Evolutionary conservation across 148 eudicot species (phyloP).

Genomic region (Dysphania ambrosioides): DNA sequence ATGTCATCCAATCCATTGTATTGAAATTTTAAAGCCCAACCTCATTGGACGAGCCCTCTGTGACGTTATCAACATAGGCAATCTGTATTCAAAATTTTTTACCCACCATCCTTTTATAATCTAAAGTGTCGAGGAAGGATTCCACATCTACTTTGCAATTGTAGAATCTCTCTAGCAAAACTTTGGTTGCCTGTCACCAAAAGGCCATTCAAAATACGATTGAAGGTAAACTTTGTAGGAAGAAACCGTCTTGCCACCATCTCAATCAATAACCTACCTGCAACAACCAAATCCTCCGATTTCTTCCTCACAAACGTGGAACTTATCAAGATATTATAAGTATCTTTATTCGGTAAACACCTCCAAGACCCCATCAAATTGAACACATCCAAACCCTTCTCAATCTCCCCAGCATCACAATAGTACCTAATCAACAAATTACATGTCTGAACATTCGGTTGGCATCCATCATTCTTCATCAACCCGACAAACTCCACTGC

Average conservation of each 20-base stretch:
- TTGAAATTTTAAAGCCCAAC: too few species aligned
- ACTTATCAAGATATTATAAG: conserved; percentile 72
- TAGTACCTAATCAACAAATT: conserved; percentile 72
- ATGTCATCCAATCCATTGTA: not conserved
- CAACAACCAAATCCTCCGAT: conserved; percentile 72
- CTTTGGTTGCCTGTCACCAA: conserved; percentile 84
- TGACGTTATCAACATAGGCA: not conserved
- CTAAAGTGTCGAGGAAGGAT: conserved; percentile 67
- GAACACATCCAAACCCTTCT: conserved; percentile 73
- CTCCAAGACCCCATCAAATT: conserved; percentile 54
- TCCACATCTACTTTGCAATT: conserved; percentile 65
- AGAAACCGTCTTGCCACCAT: conserved; percentile 80
- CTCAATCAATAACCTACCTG: conserved; percentile 78
- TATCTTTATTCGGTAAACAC: conserved; percentile 90
- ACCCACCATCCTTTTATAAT: conserved; percentile 35
- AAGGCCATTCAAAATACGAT: conserved; percentile 76
- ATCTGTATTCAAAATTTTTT: not conserved
- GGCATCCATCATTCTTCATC: conserved; percentile 74
- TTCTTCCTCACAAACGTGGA: conserved; percentile 78
- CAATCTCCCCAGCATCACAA: conserved; percentile 81
- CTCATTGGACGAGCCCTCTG: not conserved
- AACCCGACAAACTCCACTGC: conserved; percentile 56
- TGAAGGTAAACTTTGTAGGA: conserved; percentile 67
- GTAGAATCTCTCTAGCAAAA: conserved; percentile 78
- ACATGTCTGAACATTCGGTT: conserved; percentile 76